phyloP scores from a whole-genome alignment of 768 basidiomycete species.

The Lyophyllum atratum region DNA sequence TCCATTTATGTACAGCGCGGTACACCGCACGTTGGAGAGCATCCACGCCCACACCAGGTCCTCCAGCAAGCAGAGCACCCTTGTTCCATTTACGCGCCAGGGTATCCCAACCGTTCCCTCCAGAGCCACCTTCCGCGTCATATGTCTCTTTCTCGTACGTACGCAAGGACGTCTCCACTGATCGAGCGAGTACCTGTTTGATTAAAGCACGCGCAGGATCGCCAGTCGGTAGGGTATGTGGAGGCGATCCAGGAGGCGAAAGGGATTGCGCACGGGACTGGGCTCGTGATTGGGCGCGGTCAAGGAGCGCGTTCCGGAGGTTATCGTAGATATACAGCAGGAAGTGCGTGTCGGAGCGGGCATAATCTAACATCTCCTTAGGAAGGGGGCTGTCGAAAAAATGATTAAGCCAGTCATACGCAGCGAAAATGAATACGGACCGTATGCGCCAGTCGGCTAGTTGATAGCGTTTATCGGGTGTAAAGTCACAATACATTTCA shows the following conservation, averaged over 20 bases:
- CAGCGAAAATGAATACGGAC: slow-evolving; percentile 33
- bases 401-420: not conserved
- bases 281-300: slow-evolving; percentile 48
- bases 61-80: slow-evolving; percentile 41
- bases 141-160: slow-evolving; percentile 72
- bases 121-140: slow-evolving; percentile 63
- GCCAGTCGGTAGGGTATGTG: slow-evolving; percentile 17
- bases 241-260: slow-evolving; percentile 23
- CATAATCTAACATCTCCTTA: slow-evolving; percentile 87
- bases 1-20: slow-evolving; percentile 76
- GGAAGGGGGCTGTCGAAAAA: slow-evolving; percentile 63
- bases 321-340: slow-evolving; percentile 91
- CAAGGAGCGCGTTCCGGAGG: slow-evolving; percentile 85
- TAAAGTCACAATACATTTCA: slow-evolving; percentile 86
- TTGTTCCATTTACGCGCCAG: slow-evolving; percentile 87
- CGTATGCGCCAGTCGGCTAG: slow-evolving; percentile 97
- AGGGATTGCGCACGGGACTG: slow-evolving; percentile 43
- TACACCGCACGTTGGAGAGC: slow-evolving; percentile 64
- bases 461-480: slow-evolving; percentile 94
- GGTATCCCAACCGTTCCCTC: slow-evolving; percentile 75
- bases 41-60: slow-evolving; percentile 33
- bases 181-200: slow-evolving; percentile 67
- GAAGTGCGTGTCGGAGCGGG: slow-evolving; percentile 96
- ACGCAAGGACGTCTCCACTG: slow-evolving; percentile 74
- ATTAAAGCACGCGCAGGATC: slow-evolving; percentile 45